These are phyloP conservation scores for Acidomyces sp. DNA, from an alignment of 495 filamentous ascomycete species.

Conservation along the genomic window DNA sequence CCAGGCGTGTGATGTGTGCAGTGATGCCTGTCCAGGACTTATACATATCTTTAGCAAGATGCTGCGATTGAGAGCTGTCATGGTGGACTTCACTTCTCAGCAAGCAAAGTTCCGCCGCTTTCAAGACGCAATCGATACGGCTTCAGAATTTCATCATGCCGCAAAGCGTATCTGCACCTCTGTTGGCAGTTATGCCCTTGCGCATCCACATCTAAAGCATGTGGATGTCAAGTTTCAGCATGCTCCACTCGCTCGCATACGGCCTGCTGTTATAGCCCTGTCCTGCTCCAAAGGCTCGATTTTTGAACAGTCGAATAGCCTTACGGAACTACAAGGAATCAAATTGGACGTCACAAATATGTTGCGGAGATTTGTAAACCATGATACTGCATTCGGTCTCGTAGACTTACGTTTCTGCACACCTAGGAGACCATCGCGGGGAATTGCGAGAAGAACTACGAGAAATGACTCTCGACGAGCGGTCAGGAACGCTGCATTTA, in stretches of 20 bases:
- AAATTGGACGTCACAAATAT: no score
- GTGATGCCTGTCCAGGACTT: not conserved
- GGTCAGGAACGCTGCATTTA: no score
- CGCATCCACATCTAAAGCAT: not conserved
- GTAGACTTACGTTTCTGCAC: no score
- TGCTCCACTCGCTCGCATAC: constrained; percentile 1
- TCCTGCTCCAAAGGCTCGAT: no score
- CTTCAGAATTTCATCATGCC: not conserved
- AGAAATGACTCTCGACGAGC: no score
- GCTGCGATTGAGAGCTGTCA: constrained; percentile 1
- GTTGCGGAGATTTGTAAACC: no score
- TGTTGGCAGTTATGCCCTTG: not conserved
- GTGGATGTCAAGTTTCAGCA: constrained; percentile 2
- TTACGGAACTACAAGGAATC: no score
- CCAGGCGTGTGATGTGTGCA: constrained; percentile 1
- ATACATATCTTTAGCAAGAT: not conserved
- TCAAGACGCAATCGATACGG: not conserved
- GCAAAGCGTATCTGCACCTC: not conserved
- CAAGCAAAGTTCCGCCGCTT: not conserved
- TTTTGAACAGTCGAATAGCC: no score
- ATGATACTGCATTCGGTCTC: no score
- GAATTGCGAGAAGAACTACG: no score
- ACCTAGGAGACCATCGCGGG: no score
- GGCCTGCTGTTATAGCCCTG: not conserved
- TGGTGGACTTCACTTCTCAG: constrained; percentile 1